Percentiles rank a stretch among this genome's conserved stretches.
Evolutionary conservation across 2,329 filamentous ascomycete genomes (phyloP).

Genomic region (Cladosporium sp.): DNA sequence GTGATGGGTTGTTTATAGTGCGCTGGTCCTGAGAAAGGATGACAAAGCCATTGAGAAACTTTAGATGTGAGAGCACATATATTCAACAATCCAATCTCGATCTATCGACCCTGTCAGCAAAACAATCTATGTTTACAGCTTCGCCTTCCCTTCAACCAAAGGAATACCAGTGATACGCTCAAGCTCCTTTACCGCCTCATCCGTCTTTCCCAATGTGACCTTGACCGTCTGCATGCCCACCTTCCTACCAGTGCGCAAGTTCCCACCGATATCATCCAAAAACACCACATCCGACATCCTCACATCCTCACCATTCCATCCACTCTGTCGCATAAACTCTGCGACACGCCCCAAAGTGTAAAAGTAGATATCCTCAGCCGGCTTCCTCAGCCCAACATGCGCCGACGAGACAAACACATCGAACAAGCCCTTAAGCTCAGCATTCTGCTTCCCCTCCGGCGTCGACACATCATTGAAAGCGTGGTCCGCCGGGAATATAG

Average conservation of each 20-base stretch:
- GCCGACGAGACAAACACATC: slow-evolving; percentile 87
- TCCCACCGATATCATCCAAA: slow-evolving; percentile 91
- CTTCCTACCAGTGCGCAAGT: slow-evolving; percentile 75
- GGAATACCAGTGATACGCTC: slow-evolving; percentile 71
- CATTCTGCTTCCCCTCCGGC: slow-evolving; percentile 40
- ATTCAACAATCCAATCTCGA: background rate
- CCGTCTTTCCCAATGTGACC: slow-evolving; percentile 74
- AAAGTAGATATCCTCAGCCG: slow-evolving; percentile 77
- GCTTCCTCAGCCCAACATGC: slow-evolving; percentile 84
- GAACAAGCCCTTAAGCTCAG: slow-evolving; percentile 66
- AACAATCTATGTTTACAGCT: slow-evolving; percentile 18
- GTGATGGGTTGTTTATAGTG: background rate
- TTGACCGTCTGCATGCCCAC: slow-evolving; percentile 82
- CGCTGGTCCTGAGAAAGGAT: background rate
- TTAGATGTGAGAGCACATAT: background rate
- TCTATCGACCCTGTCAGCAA: background rate
- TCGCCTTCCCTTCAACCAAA: slow-evolving; percentile 47
- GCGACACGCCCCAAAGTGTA: slow-evolving; percentile 68
- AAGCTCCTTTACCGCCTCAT: slow-evolving; percentile 78
- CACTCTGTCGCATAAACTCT: slow-evolving; percentile 59
- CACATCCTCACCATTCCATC: slow-evolving; percentile 55
- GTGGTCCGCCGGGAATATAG: slow-evolving; percentile 78
- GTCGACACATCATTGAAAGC: slow-evolving; percentile 56
- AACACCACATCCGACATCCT: slow-evolving; percentile 73
- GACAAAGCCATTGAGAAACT: background rate